These are phyloP conservation scores for Persicaria maculosa DNA, from an alignment of 148 eudicot genomes.

Conservation along the genomic window DNA sequence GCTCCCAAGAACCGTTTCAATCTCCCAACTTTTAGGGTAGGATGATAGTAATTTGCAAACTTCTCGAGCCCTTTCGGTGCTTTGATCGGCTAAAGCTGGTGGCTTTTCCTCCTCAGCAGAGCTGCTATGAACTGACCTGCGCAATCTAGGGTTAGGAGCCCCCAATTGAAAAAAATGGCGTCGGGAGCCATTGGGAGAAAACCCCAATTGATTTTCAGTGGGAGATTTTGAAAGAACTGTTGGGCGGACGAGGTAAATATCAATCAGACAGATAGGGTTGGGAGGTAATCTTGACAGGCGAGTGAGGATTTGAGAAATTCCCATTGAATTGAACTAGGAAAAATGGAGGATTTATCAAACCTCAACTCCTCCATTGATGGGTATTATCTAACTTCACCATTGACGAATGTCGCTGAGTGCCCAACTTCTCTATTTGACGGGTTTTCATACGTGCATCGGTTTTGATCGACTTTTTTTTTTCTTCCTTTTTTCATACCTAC, in stretches of 20 bases:
- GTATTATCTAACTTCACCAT: too few relatives aligned
- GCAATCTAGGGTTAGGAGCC: neutral
- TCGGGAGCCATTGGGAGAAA: neutral
- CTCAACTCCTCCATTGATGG: too few relatives aligned
- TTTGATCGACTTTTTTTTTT: too few relatives aligned
- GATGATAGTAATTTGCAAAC: conserved; percentile 39
- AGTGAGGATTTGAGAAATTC: neutral
- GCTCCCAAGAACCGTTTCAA: conserved; percentile 31
- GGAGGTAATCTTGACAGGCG: neutral
- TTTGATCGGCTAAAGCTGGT: conserved; percentile 13
- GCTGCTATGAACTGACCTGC: conserved; percentile 24
- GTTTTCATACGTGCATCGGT: too few relatives aligned
- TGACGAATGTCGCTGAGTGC: too few relatives aligned
- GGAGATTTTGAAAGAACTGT: neutral
- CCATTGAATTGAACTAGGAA: neutral
- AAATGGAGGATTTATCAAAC: neutral
- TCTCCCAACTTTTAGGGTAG: conserved; percentile 16
- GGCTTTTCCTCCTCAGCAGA: conserved; percentile 17
- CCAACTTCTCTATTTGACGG: too few relatives aligned
- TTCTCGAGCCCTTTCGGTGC: conserved; percentile 29
- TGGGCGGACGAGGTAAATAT: neutral
- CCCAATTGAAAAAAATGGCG: neutral
- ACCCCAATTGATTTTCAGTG: neutral
- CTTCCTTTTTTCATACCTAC: too few relatives aligned
- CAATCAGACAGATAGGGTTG: neutral